Evolutionary conservation across 192 early-diverging fungal species (phyloP).

Genomic region (Backusella mclennaniae): DNA sequence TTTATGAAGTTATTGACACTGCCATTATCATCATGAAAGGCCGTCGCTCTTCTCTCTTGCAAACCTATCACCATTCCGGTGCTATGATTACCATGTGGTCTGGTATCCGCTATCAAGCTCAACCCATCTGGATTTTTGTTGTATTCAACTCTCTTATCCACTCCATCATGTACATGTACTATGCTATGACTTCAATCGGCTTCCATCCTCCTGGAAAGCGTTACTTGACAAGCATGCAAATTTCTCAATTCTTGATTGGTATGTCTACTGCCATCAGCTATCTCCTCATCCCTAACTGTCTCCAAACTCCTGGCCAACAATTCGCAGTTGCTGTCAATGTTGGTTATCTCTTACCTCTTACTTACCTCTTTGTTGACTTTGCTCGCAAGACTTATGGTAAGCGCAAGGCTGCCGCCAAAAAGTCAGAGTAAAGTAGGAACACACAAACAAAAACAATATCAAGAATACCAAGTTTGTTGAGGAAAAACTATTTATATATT

Average conservation of each 20-base stretch:
- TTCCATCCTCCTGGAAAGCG: constrained; percentile 78
- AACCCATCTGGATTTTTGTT: constrained; percentile 83
- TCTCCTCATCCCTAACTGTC: constrained; percentile 61
- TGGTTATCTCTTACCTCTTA: constrained; percentile 72
- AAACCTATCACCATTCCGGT: constrained; percentile 86
- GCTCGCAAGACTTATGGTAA: constrained; percentile 68
- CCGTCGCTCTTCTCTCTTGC: constrained; percentile 70
- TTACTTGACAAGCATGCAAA: constrained; percentile 80
- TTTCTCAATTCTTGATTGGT: constrained; percentile 81
- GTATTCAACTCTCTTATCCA: constrained; percentile 86
- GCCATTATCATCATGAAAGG: constrained; percentile 83
- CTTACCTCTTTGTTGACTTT: constrained; percentile 80
- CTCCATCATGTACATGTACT: constrained; percentile 86
- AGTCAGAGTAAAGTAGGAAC: neutral
- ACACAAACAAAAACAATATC: neutral
- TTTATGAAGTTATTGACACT: constrained; percentile 88
- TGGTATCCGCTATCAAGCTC: constrained; percentile 64
- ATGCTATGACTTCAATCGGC: constrained; percentile 72
- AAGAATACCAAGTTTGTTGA: neutral
- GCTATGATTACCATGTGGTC: constrained; percentile 82
- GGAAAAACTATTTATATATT: neutral
- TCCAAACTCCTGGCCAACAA: constrained; percentile 46
- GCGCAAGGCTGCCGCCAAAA: constrained; percentile 16
- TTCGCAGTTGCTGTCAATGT: constrained; percentile 63
- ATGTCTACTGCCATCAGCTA: constrained; percentile 64